Conservation (phyloP, 2,329 filamentous ascomycete genomes). For the Alternaria viburni region DNA sequence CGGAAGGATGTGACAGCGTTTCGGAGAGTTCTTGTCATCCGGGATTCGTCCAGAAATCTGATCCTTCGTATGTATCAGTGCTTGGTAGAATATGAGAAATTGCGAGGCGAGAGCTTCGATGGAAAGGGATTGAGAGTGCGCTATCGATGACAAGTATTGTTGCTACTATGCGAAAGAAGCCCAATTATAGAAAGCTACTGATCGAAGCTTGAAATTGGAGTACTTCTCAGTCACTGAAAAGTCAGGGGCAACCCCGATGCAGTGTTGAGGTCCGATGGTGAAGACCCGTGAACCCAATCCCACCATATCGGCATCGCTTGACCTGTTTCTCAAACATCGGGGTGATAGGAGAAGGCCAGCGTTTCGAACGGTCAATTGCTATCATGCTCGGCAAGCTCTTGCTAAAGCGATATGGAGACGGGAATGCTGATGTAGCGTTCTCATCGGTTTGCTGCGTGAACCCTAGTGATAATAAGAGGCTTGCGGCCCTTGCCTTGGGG, state of each 20-base stretch:
- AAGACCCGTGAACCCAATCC: constrained; percentile 21
- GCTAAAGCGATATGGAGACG: constrained; percentile 61
- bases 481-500: constrained; percentile 50
- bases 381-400: constrained; percentile 62
- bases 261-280: constrained; percentile 18
- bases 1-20: background rate
- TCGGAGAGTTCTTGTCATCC: background rate
- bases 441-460: constrained; percentile 64
- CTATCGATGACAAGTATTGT: background rate
- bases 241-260: constrained; percentile 15
- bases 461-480: constrained; percentile 65
- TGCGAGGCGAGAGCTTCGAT: background rate
- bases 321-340: constrained; percentile 45
- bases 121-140: background rate
- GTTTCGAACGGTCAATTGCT: constrained; percentile 64
- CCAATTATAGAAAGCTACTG: background rate
- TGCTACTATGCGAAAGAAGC: background rate
- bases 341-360: constrained; percentile 53
- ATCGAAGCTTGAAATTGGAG: background rate
- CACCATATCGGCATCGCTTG: constrained; percentile 43
- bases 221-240: background rate
- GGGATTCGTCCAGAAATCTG: background rate
- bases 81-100: background rate
- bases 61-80: background rate
- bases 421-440: constrained; percentile 66